Conservation (phyloP, 2,329 filamentous ascomycete genomes). For the Colletotrichum coccodes region DNA sequence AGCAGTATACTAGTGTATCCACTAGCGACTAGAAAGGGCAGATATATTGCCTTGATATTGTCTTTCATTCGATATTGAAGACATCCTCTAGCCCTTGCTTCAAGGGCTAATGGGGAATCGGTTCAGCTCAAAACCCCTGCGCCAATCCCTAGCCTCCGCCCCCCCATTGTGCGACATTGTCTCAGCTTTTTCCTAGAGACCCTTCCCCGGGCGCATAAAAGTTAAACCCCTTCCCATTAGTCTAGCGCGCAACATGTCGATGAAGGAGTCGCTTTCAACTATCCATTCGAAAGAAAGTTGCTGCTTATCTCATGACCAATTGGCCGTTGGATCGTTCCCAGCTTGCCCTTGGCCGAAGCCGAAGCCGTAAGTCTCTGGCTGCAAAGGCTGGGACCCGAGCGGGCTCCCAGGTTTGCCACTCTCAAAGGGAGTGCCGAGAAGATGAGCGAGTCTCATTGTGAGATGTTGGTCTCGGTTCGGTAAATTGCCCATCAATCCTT, state of each 20-base stretch:
- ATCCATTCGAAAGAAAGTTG: too few relatives aligned
- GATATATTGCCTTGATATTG: neutral
- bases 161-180: neutral
- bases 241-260: too few relatives aligned
- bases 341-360: slow-evolving; percentile 27
- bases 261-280: too few relatives aligned
- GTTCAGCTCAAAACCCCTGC: neutral
- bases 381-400: slow-evolving; percentile 30
- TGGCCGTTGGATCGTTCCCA: slow-evolving; percentile 26
- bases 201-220: neutral
- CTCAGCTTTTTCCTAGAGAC: neutral
- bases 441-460: slow-evolving; percentile 15
- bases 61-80: neutral
- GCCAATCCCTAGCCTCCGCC: too few relatives aligned
- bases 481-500: slow-evolving; percentile 29
- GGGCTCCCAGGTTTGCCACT: slow-evolving; percentile 21
- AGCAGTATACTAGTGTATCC: neutral
- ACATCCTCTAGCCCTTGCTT: neutral
- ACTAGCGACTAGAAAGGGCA: neutral
- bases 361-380: slow-evolving; percentile 31
- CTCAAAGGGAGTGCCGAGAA: slow-evolving; percentile 26
- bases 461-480: slow-evolving; percentile 30
- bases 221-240: too few relatives aligned
- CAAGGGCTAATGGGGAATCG: neutral
- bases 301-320: slow-evolving; percentile 1